phyloP scores from a whole-genome alignment of 768 basidiomycete genomes.

The Obba rivulosa region DNA sequence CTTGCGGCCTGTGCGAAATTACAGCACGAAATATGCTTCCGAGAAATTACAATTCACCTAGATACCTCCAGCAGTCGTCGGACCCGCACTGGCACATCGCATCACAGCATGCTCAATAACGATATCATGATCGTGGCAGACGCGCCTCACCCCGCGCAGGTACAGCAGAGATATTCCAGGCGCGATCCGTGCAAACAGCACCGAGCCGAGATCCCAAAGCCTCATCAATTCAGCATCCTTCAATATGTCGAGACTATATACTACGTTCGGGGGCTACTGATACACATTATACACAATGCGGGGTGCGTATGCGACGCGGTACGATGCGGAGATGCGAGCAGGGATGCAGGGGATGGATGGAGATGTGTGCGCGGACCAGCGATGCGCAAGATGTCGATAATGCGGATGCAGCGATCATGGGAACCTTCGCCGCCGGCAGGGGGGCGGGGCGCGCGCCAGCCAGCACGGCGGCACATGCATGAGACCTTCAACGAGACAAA shows the following conservation, averaged over 20 bases:
- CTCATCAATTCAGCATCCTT: not conserved
- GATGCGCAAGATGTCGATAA: not conserved
- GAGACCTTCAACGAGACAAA: not conserved
- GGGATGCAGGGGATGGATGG: constrained; percentile 2
- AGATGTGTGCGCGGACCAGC: not conserved
- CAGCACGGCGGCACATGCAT: not conserved
- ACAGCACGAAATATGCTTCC: no score
- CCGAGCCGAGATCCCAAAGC: no score
- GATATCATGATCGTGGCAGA: no score
- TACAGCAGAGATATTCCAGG: no score
- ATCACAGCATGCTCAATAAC: no score
- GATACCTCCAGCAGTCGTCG: no score
- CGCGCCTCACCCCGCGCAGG: no score
- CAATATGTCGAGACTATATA: constrained; percentile 8
- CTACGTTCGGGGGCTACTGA: constrained; percentile 9
- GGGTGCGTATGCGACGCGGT: constrained; percentile 1
- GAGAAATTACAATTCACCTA: no score
- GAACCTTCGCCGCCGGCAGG: not conserved
- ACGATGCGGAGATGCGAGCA: constrained; percentile 9
- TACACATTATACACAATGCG: constrained; percentile 17
- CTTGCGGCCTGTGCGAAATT: no score
- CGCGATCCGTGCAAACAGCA: no score
- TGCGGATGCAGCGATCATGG: not conserved
- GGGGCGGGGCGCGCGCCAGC: not conserved
- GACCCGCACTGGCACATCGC: no score